Conservation (phyloP, 2,329 filamentous ascomycete species). For the Neonectria punicea region DNA sequence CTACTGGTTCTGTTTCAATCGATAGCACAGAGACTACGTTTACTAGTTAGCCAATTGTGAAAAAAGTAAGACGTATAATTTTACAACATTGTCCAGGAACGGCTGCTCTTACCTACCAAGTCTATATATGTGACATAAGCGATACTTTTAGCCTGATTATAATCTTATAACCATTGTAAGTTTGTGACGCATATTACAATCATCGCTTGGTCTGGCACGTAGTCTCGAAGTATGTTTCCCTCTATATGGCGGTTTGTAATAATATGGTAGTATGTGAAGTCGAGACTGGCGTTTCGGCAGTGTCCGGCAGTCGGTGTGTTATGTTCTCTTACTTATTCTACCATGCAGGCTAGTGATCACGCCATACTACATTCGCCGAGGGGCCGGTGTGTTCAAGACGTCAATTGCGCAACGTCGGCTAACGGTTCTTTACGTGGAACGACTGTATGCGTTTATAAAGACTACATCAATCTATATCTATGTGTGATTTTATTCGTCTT, state of each 20-base stretch:
- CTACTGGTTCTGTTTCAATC: no score
- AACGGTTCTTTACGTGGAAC: background rate
- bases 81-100: no score
- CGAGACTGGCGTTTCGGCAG: background rate
- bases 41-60: no score
- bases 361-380: background rate
- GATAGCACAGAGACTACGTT: background rate
- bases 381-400: background rate
- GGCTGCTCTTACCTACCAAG: background rate
- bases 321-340: background rate
- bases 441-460: background rate
- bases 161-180: background rate
- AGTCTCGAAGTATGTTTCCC: background rate
- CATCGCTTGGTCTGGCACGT: background rate
- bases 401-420: background rate
- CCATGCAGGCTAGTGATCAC: background rate
- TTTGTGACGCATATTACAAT: background rate
- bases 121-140: background rate
- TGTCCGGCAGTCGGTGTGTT: background rate
- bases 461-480: background rate
- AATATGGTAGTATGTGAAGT: background rate
- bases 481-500: background rate
- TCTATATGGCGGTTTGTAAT: background rate
- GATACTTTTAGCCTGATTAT: background rate
- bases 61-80: no score